These are phyloP conservation scores for Salisapilia sapeloensis DNA, from an alignment of 352 stramenopile genomes.

Conservation along the genomic window DNA sequence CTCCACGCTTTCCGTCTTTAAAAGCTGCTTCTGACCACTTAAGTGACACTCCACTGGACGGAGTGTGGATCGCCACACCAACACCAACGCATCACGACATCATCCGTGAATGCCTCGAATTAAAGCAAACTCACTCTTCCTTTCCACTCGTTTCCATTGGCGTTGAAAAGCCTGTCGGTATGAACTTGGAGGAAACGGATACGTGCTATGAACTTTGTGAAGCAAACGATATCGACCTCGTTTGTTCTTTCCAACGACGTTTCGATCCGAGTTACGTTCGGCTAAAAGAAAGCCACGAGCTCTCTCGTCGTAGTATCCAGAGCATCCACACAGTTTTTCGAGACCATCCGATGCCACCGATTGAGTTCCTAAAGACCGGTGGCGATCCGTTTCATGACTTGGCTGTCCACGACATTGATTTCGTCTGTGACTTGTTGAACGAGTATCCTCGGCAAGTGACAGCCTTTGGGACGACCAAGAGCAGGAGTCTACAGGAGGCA, in stretches of 20 bases:
- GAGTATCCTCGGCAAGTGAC: slow-evolving; percentile 74
- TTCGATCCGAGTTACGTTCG: slow-evolving; percentile 80
- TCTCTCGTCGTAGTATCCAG: slow-evolving; percentile 26
- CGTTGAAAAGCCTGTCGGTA: slow-evolving; percentile 61
- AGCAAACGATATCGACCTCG: slow-evolving; percentile 35
- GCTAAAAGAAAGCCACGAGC: slow-evolving; percentile 11
- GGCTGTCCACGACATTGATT: slow-evolving; percentile 86
- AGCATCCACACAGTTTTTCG: slow-evolving; percentile 80
- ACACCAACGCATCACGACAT: slow-evolving; percentile 48
- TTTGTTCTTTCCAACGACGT: slow-evolving; percentile 84
- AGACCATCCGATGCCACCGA: slow-evolving; percentile 76
- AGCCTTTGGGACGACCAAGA: slow-evolving; percentile 59
- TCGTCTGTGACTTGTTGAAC: slow-evolving; percentile 57
- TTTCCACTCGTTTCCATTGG: slow-evolving; percentile 28
- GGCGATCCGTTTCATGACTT: slow-evolving; percentile 87
- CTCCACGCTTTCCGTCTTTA: slow-evolving; percentile 19
- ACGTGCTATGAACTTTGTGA: slow-evolving; percentile 30
- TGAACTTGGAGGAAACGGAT: slow-evolving; percentile 38
- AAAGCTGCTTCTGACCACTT: slow-evolving; percentile 10
- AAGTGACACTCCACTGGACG: slow-evolving; percentile 13
- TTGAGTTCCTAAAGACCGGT: slow-evolving; percentile 76
- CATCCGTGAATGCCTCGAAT: slow-evolving; percentile 12
- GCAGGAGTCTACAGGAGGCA: slow-evolving; percentile 34
- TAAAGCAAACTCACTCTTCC: too few species aligned
- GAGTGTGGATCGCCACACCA: slow-evolving; percentile 60